phyloP scores from a whole-genome alignment of 108 stramenopile genomes.

The Heterococcus sp. region DNA sequence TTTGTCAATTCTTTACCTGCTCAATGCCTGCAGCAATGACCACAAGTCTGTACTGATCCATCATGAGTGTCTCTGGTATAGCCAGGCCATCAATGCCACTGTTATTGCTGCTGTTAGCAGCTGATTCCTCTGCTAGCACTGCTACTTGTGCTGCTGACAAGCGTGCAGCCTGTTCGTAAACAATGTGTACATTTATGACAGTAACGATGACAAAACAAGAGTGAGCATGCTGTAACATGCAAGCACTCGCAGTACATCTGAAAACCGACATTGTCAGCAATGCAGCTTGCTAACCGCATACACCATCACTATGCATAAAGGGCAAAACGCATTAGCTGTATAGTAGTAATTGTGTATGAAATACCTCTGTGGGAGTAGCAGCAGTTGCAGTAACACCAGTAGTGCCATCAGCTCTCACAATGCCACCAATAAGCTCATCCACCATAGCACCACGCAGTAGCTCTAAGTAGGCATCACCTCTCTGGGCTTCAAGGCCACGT shows the following conservation, averaged over 20 bases:
- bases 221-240: background rate
- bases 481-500: slow-evolving; percentile 12
- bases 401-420: background rate
- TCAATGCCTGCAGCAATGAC: slow-evolving; percentile 38
- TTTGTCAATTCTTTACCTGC: no score
- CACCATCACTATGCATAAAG: background rate
- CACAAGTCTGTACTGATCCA: slow-evolving; percentile 32
- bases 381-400: no score
- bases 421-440: slow-evolving; percentile 22
- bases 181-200: background rate
- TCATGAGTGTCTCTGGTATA: slow-evolving; percentile 38
- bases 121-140: background rate
- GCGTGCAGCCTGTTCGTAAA: background rate
- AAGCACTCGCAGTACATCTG: background rate
- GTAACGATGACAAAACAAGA: background rate
- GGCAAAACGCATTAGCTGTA: no score
- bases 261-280: background rate
- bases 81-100: slow-evolving; percentile 22
- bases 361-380: no score
- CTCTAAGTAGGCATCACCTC: slow-evolving; percentile 40
- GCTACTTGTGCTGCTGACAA: background rate
- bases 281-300: background rate
- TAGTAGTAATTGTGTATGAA: no score
- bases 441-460: slow-evolving; percentile 39
- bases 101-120: background rate